phyloP scores from a whole-genome alignment of 805 yeast genomes.

The Blastobotrys parvus region DNA sequence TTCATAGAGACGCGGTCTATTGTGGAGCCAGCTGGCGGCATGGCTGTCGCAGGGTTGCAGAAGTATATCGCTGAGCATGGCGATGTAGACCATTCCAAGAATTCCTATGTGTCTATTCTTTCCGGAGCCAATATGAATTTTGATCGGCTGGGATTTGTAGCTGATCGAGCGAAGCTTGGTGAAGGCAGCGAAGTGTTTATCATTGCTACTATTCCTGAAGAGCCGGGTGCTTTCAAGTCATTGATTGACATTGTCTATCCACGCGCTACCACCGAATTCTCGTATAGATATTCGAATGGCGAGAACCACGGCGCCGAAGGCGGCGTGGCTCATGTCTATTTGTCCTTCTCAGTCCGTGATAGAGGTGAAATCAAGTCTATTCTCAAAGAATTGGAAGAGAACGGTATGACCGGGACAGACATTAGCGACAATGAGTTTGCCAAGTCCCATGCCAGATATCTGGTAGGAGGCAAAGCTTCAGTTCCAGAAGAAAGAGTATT shows the following conservation, averaged over 20 bases:
- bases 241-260: slow-evolving; percentile 77
- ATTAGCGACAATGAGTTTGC: slow-evolving; percentile 92
- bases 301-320: slow-evolving; percentile 24
- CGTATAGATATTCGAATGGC: slow-evolving; percentile 60
- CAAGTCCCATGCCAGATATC: slow-evolving; percentile 89
- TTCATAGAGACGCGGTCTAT: slow-evolving; percentile 92
- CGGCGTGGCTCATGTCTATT: slow-evolving; percentile 62
- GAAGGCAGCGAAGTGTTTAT: slow-evolving; percentile 95
- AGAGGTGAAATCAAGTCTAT: slow-evolving; percentile 64
- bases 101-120: slow-evolving; percentile 73
- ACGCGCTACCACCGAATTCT: slow-evolving; percentile 86
- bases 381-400: slow-evolving; percentile 44
- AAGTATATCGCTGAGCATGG: slow-evolving; percentile 57
- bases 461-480: slow-evolving; percentile 84
- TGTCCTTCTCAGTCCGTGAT: slow-evolving; percentile 75
- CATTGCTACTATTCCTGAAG: slow-evolving; percentile 84
- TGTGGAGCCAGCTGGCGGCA: slow-evolving; percentile 96
- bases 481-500: slow-evolving; percentile 69
- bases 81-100: slow-evolving; percentile 58
- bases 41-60: slow-evolving; percentile 91
- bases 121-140: slow-evolving; percentile 99
- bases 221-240: slow-evolving; percentile 80
- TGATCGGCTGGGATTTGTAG: slow-evolving; percentile 88
- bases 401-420: slow-evolving; percentile 71
- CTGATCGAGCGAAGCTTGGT: slow-evolving; percentile 97